Base-by-base conservation (phyloP, 352 stramenopile genomes). In the Globisporangium emineosum region DNA sequence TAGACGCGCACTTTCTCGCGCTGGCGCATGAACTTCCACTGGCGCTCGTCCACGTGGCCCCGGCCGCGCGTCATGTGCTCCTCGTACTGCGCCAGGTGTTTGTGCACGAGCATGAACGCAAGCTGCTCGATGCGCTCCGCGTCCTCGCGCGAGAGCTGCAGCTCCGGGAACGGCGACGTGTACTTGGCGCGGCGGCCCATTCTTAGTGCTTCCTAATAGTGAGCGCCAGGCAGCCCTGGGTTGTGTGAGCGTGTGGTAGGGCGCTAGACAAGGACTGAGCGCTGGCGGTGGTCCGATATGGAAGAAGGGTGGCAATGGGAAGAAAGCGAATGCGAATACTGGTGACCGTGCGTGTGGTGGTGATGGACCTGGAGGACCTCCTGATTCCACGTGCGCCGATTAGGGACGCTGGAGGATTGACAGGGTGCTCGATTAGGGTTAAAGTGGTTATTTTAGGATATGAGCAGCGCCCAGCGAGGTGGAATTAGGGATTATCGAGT, bases 11-110 rank as follows among this genome's bases (percentile, higher is more conserved):
- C 69, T 33, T 75, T 62, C 52, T 77, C 71, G 32, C 73, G 75
- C 47, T 77, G 42, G 42, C 66, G 67, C 60, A 77, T 69, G 69
- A 75, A 75, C 62, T 79, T 78, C 73, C 73, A 81, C n/a, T 52
- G 62, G 27, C 52, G 65, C 25, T 66, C 57, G 35, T 75, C 71
- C 15, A 81, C 55, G 25, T 57, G 37, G 2, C 57, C 40, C 57
- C 65, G 56, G 2, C 77, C 59, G 9, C 67, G 55, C 0, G 68
- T 37, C 33, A 77, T 45, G 43, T 76, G 69, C 21, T 47, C 62
- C 67, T 77, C 71, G 57, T 76, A 81, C 40, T 70, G 67, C 43
- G 64, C 57, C 27, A 79, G 62, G 45, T 64, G 62, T 33, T 71
- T 62, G 2, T 55, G 65, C 55, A 82, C 64, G 57, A 82, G 70